These are phyloP conservation scores for Podosphaera leucotricha DNA, from an alignment of 2,329 filamentous ascomycete species.

Conservation along the genomic window DNA sequence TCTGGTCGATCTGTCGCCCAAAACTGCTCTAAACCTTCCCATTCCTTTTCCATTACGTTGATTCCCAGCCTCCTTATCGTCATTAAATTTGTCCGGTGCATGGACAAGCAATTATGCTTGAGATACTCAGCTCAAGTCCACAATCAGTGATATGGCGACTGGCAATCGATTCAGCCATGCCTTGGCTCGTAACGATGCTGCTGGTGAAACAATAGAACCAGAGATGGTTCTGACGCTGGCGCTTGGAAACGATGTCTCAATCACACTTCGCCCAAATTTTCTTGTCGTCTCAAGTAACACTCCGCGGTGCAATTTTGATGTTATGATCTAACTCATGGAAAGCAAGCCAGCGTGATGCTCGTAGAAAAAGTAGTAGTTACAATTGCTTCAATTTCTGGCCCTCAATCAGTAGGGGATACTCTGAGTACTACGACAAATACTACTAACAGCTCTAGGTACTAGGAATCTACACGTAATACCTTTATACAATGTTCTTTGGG, in stretches of 20 bases:
- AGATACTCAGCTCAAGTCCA: too few relatives aligned
- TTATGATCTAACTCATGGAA: neutral
- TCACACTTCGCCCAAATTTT: conserved; percentile 35
- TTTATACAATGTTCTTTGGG: conserved; percentile 70
- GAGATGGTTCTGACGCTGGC: conserved; percentile 23
- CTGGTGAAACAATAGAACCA: conserved; percentile 12
- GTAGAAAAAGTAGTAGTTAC: conserved; percentile 22
- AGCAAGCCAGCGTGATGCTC: conserved; percentile 24
- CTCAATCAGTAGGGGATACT: conserved; percentile 18
- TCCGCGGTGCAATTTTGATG: neutral
- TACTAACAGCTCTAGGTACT: conserved; percentile 10
- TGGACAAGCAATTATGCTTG: too few relatives aligned
- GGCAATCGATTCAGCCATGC: conserved; percentile 19
- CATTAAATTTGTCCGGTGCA: neutral
- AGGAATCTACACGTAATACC: conserved; percentile 28
- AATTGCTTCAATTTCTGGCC: conserved; percentile 33
- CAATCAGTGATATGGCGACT: conserved; percentile 1
- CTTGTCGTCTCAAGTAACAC: conserved; percentile 31
- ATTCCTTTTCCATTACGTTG: too few relatives aligned
- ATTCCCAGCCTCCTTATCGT: too few relatives aligned
- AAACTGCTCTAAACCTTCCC: too few relatives aligned
- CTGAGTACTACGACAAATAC: conserved; percentile 1
- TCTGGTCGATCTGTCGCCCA: too few relatives aligned
- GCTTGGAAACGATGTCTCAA: conserved; percentile 31
- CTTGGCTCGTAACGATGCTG: conserved; percentile 13